These are phyloP conservation scores for Linnemannia exigua DNA, from an alignment of 192 early-diverging fungal genomes.

Conservation along the genomic window DNA sequence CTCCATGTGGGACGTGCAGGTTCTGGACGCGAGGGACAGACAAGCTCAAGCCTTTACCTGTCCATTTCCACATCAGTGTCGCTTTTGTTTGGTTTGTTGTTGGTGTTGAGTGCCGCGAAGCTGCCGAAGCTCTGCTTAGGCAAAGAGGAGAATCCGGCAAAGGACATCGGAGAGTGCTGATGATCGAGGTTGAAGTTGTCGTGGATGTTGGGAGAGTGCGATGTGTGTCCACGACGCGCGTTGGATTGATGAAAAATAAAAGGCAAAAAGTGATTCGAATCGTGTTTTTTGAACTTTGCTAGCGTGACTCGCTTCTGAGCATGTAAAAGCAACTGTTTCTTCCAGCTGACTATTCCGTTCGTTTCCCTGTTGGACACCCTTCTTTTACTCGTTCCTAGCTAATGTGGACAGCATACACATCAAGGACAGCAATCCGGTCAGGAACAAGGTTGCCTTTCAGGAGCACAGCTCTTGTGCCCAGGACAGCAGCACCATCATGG, in stretches of 20 bases:
- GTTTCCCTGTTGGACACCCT: neutral
- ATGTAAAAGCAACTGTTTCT: neutral
- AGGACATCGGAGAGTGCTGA: neutral
- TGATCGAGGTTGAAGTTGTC: neutral
- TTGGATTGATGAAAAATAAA: neutral
- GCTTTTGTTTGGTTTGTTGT: constrained; percentile 8
- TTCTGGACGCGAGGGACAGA: neutral
- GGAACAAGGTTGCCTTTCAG: neutral
- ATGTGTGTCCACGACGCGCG: neutral
- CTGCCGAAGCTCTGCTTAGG: neutral
- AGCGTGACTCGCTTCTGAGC: neutral
- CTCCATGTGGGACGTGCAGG: neutral
- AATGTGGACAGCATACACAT: constrained; percentile 17
- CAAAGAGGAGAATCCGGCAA: neutral
- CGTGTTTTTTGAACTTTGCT: constrained; percentile 1
- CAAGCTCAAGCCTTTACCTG: constrained; percentile 10
- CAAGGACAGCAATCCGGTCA: constrained; percentile 6
- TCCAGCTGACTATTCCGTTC: neutral
- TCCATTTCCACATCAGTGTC: constrained; percentile 38
- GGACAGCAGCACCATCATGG: neutral
- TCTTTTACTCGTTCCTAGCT: neutral
- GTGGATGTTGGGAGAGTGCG: neutral
- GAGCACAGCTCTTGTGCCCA: neutral
- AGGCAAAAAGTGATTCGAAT: neutral
- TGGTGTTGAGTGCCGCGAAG: neutral